Conservation (phyloP, 495 filamentous ascomycete species). For the Penicillium atrosanguineum region DNA sequence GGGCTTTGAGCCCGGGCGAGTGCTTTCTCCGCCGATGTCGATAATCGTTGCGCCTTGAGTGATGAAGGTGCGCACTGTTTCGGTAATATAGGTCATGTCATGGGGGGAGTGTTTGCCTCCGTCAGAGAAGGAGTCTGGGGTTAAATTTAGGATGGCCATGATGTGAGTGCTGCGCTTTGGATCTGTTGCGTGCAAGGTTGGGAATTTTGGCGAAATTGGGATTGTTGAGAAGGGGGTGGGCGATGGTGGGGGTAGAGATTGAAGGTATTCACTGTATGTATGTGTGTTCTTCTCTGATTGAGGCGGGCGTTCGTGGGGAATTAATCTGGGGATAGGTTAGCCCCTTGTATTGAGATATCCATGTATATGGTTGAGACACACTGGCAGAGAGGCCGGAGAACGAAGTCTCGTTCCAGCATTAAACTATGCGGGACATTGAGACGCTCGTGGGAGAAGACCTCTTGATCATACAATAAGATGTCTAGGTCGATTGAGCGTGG, state of each 20-base stretch:
- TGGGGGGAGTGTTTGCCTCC: constrained; percentile 61
- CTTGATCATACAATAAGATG: constrained; percentile 80
- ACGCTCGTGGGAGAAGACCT: constrained; percentile 61
- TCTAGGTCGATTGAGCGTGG: constrained; percentile 93
- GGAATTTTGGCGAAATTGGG: constrained; percentile 57
- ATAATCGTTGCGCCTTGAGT: constrained; percentile 73
- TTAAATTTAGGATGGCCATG: constrained; percentile 95
- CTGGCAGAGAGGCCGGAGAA: constrained; percentile 86
- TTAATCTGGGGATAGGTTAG: constrained; percentile 48
- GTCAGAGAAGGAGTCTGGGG: constrained; percentile 96
- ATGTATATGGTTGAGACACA: constrained; percentile 29
- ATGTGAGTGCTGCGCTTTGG: constrained; percentile 67
- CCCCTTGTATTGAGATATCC: neutral
- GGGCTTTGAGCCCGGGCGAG: constrained; percentile 67
- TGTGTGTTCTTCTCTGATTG: constrained; percentile 25
- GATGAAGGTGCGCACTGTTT: constrained; percentile 59
- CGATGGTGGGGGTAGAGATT: constrained; percentile 55
- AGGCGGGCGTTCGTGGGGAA: constrained; percentile 56
- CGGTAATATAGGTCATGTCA: constrained; percentile 37
- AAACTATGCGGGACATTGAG: constrained; percentile 81
- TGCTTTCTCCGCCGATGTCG: constrained; percentile 92
- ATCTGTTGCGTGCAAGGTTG: constrained; percentile 61
- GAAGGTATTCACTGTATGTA: constrained; percentile 55
- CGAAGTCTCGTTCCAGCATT: constrained; percentile 92
- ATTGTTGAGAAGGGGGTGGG: constrained; percentile 63